Percentiles rank a stretch among this genome's conserved stretches.
phyloP scores from a whole-genome alignment of 1,284 basidiomycete species.

The Golubevia pallescens region DNA sequence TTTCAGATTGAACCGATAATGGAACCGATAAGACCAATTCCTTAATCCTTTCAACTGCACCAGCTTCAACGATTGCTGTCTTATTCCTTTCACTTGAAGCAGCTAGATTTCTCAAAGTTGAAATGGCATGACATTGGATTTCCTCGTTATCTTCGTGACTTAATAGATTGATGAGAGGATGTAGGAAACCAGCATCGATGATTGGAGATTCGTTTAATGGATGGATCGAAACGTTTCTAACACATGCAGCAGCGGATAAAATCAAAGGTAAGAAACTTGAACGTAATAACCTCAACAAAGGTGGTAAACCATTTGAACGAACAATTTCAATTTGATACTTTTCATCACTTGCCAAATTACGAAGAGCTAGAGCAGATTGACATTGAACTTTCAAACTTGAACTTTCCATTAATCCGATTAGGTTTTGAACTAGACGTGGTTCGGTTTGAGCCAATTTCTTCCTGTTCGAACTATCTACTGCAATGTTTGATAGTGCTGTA shows the following conservation, averaged over 20 bases:
- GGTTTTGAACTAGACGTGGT: slow-evolving; percentile 90
- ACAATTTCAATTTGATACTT: slow-evolving; percentile 99
- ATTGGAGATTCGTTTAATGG: slow-evolving; percentile 76
- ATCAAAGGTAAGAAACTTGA: slow-evolving; percentile 64
- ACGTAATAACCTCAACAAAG: slow-evolving; percentile 75
- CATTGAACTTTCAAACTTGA: slow-evolving; percentile 98
- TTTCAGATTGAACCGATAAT: slow-evolving; percentile 62
- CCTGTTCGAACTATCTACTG: slow-evolving; percentile 74
- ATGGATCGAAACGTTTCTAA: slow-evolving; percentile 96
- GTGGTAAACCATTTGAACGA: slow-evolving; percentile 88
- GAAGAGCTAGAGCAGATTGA: slow-evolving; percentile 92
- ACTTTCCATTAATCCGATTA: slow-evolving; percentile 96
- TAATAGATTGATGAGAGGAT: slow-evolving; percentile 62
- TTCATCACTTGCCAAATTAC: slow-evolving; percentile 97
- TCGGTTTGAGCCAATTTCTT: slow-evolving; percentile 95
- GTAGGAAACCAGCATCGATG: slow-evolving; percentile 63
- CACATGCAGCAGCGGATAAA: slow-evolving; percentile 62
- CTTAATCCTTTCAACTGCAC: slow-evolving; percentile 63
- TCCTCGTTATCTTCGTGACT: slow-evolving; percentile 65
- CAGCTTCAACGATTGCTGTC: slow-evolving; percentile 63
- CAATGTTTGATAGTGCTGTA: slow-evolving; percentile 97
- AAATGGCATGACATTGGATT: slow-evolving; percentile 64
- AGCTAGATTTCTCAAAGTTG: slow-evolving; percentile 60
- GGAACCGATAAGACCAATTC: slow-evolving; percentile 61
- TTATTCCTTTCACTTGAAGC: slow-evolving; percentile 64